phyloP scores from a whole-genome alignment of 768 basidiomycete species.

The Cantharellus anzutake region DNA sequence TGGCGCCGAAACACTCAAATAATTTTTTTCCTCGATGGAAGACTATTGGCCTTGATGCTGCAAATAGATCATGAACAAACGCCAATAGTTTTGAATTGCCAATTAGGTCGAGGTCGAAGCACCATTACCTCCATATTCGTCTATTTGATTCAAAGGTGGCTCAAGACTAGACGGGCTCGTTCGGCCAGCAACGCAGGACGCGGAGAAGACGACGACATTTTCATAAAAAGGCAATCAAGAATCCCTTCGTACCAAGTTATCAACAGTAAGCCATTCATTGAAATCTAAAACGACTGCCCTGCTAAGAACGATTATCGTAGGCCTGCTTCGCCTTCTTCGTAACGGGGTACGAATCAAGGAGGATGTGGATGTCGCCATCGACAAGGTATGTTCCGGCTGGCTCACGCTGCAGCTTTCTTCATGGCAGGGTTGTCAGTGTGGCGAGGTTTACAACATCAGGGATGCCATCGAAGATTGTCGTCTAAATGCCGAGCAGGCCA shows the following conservation, averaged over 20 bases:
- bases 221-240: background rate
- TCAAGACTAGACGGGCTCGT: conserved; percentile 15
- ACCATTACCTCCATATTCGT: conserved; percentile 78
- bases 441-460: conserved; percentile 64
- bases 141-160: conserved; percentile 69
- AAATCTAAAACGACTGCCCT: background rate
- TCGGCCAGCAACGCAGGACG: background rate
- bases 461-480: conserved; percentile 78
- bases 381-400: conserved; percentile 21
- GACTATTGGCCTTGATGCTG: conserved; percentile 56
- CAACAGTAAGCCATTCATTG: conserved; percentile 41
- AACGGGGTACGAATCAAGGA: conserved; percentile 75
- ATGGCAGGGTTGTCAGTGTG: conserved; percentile 23
- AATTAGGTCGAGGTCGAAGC: conserved; percentile 82
- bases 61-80: conserved; percentile 45
- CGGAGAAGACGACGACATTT: background rate
- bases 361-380: conserved; percentile 73
- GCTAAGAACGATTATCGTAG: conserved; percentile 20
- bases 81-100: conserved; percentile 87
- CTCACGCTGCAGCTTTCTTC: no score
- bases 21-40: conserved; percentile 12
- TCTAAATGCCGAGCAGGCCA: conserved; percentile 53
- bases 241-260: conserved; percentile 70
- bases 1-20: background rate
- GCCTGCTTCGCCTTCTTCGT: conserved; percentile 67